Percentiles rank a stretch among this genome's conserved stretches.
These are phyloP conservation scores for Cercis canadensis DNA, from an alignment of 306 rosid species.

Conservation along the genomic window DNA sequence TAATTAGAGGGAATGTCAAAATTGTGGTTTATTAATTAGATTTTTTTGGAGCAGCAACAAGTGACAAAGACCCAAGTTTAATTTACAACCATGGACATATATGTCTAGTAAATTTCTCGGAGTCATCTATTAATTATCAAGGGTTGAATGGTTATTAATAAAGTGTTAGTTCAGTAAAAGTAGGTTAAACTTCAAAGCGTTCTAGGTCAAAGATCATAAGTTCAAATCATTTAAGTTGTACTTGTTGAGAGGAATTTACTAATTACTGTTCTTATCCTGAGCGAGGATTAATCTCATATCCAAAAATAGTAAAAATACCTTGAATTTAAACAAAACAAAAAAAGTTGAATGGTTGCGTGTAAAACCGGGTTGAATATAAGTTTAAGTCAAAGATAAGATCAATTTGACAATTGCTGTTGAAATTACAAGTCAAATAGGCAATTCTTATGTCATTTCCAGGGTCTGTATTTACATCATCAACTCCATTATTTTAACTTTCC, in stretches of 20 bases:
- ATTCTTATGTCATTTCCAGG: constrained; percentile 9
- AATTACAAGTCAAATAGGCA: constrained; percentile 16
- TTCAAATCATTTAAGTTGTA: too few relatives aligned
- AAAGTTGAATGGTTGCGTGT: constrained; percentile 34
- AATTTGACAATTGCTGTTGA: constrained; percentile 25
- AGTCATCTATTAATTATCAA: constrained; percentile 28
- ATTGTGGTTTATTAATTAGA: background rate
- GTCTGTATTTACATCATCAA: constrained; percentile 22
- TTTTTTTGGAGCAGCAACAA: too few relatives aligned
- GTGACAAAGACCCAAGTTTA: too few relatives aligned
- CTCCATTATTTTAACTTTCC: constrained; percentile 25
- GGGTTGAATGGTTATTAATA: too few relatives aligned
- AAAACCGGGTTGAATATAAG: constrained; percentile 28
- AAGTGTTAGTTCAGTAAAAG: too few relatives aligned
- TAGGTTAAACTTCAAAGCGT: too few relatives aligned
- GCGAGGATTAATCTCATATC: too few relatives aligned
- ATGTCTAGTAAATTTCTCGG: constrained; percentile 14
- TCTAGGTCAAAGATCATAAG: too few relatives aligned
- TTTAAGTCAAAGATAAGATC: constrained; percentile 46
- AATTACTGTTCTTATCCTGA: too few relatives aligned
- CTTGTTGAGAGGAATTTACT: too few relatives aligned
- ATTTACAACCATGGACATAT: background rate
- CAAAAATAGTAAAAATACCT: too few relatives aligned
- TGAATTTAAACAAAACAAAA: background rate
- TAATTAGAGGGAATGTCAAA: background rate